Evolutionary conservation across 1,139 yeast species (phyloP).

Genomic region (Diutina catenulata): DNA sequence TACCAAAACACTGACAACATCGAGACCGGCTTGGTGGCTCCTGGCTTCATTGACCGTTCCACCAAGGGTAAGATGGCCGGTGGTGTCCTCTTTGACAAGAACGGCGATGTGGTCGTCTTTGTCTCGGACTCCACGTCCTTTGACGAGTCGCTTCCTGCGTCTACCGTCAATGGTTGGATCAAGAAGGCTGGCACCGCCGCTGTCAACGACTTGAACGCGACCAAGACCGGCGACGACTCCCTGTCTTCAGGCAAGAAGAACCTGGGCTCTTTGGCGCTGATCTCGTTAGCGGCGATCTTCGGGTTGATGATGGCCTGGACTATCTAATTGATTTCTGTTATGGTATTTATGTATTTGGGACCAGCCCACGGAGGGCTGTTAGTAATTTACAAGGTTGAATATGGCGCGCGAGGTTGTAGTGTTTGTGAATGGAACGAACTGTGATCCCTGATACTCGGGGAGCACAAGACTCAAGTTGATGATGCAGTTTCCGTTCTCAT

Average conservation of each 20-base stretch:
- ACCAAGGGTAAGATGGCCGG: constrained; percentile 68
- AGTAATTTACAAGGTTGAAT: too few species aligned
- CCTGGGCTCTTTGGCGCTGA: too few species aligned
- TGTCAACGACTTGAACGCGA: not conserved
- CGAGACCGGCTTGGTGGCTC: constrained; percentile 77
- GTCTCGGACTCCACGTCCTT: constrained; percentile 7
- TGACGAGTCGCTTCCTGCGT: not conserved
- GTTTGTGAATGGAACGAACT: too few species aligned
- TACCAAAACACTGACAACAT: constrained; percentile 57
- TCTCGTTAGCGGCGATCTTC: not conserved
- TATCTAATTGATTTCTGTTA: too few species aligned
- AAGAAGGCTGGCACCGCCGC: not conserved
- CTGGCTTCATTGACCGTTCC: constrained; percentile 83
- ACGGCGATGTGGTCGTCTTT: constrained; percentile 19
- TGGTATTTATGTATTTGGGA: too few species aligned
- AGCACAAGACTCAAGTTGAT: too few species aligned
- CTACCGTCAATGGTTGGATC: not conserved
- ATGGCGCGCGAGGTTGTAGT: too few species aligned
- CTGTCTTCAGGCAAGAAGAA: not conserved
- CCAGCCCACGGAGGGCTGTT: too few species aligned
- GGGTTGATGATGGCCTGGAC: constrained; percentile 1
- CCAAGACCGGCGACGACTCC: not conserved
- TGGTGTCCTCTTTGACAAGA: constrained; percentile 60
- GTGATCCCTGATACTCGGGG: too few species aligned
- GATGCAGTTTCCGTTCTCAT: too few species aligned